Percentiles rank a stretch among this genome's conserved stretches.
These are phyloP conservation scores for Saccharomycopsis phalli DNA, from an alignment of 1,139 yeast genomes.

Conservation along the genomic window DNA sequence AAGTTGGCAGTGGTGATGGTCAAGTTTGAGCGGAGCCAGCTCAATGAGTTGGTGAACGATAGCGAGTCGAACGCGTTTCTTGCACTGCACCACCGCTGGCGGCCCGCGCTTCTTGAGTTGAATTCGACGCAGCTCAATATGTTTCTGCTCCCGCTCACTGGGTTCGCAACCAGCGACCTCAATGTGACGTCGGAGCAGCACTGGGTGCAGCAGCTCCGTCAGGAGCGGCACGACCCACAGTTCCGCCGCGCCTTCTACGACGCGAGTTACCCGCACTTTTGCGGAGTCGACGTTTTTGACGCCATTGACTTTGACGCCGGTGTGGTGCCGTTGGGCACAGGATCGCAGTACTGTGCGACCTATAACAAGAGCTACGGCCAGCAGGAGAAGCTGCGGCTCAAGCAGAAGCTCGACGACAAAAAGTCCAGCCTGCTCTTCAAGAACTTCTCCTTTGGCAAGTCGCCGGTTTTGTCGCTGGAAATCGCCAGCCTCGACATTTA, in stretches of 20 bases:
- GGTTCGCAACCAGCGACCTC: conserved; percentile 22
- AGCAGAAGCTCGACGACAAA: conserved; percentile 7
- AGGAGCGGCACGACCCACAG: conserved; percentile 7
- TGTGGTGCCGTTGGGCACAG: conserved; percentile 13
- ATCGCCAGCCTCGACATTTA: conserved; percentile 27
- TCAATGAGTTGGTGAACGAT: conserved; percentile 13
- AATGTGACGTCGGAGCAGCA: conserved; percentile 24
- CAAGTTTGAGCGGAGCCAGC: conserved; percentile 18
- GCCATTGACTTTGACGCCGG: conserved; percentile 18
- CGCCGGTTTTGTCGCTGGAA: conserved; percentile 11
- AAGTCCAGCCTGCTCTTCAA: conserved; percentile 11
- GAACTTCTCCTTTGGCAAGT: neutral
- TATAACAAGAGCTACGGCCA: conserved; percentile 15
- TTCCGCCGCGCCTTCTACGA: conserved; percentile 11
- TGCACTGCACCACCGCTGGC: conserved; percentile 11
- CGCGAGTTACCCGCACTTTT: conserved; percentile 6
- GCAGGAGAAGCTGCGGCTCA: conserved; percentile 9
- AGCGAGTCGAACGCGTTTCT: neutral
- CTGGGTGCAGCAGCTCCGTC: conserved; percentile 9
- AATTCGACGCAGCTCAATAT: conserved; percentile 70
- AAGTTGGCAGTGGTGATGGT: conserved; percentile 11
- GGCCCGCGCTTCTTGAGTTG: conserved; percentile 42
- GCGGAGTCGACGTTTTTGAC: conserved; percentile 13
- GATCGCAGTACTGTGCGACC: conserved; percentile 13
- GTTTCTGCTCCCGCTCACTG: conserved; percentile 31